Base-by-base conservation (phyloP, 768 basidiomycete species). In the Boletus subcaerulescens region DNA sequence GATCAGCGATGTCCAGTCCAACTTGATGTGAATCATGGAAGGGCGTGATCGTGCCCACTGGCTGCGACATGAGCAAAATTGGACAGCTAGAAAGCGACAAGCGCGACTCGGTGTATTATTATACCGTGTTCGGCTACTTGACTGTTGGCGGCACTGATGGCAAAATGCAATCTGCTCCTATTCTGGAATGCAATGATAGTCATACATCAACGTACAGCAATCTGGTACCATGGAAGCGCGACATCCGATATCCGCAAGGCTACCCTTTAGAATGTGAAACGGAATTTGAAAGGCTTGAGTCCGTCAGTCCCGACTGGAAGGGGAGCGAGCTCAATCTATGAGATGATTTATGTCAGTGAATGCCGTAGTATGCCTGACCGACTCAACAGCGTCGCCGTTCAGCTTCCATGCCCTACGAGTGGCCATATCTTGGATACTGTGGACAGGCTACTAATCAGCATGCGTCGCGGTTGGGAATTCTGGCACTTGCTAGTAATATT, bases 251-350 rank as follows among this genome's bases (percentile, higher is more conserved):
- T 24, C 24, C 24, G 24, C 24, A 46, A 32, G 20, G 35, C 32
- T 9, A 24, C 17, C 12, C 2, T 8, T 48, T 44, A 51, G 41
- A 56, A 57, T 5, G 35, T 38, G 17, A 56, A 48, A 10, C 29
- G 39, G n/a, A 57, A 56, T 33, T 57, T 56, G 56, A 57, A 57
- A 2, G 56, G 35, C 11, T 57, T 42, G 9, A 48, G 41, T 15
- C 40, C 55, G 9, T 33, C 29, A 29, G 29, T 44, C 33, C 53
- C 46, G 4, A 24, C 10, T 5, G 53, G 56, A n/a, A 57, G 56
- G 4, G 4, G 8, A 18, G 13, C 46, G 17, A 57, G 56, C 36
- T 55, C 46, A 15, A 57, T 57, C 53, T 57, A 44, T 4, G 9
- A 29, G 29, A 29, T 29, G 9, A 36, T 38, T 44, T 4, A 24